Conservation (phyloP, 2,329 filamentous ascomycete species). For the Delphinella strobiligena region DNA sequence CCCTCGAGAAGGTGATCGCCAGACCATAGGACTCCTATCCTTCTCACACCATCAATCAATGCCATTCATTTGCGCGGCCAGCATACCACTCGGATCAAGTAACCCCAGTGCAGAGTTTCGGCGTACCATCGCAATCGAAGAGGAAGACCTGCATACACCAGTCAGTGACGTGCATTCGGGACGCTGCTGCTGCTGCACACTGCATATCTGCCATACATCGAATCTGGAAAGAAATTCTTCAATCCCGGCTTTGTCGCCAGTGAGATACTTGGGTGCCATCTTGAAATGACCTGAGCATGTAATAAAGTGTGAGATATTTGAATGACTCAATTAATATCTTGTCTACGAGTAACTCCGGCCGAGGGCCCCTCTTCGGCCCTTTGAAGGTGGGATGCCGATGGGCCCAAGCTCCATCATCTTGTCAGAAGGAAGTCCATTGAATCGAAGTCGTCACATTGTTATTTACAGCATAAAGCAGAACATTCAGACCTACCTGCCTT, state of each 20-base stretch:
- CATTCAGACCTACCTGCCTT: no score
- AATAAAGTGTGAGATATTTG: no score
- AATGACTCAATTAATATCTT: no score
- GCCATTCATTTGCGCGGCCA: background rate
- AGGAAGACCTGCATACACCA: slow-evolving; percentile 58
- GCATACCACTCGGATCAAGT: background rate
- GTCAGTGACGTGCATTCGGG: slow-evolving; percentile 12
- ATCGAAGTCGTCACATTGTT: no score
- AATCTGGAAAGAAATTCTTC: slow-evolving; percentile 79
- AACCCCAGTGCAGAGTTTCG: background rate
- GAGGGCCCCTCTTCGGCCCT: no score
- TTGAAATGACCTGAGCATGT: no score
- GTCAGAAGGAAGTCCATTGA: no score
- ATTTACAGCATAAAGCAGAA: no score
- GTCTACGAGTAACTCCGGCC: no score
- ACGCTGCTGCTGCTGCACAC: slow-evolving; percentile 1
- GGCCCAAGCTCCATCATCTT: no score
- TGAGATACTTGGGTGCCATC: slow-evolving; percentile 48
- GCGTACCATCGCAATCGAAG: slow-evolving; percentile 89
- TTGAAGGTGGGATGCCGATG: no score
- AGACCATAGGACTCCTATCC: slow-evolving; percentile 85
- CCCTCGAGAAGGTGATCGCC: slow-evolving; percentile 82
- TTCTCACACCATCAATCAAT: slow-evolving; percentile 28
- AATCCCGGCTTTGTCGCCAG: slow-evolving; percentile 65
- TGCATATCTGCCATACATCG: slow-evolving; percentile 47